Base-by-base conservation (phyloP, 768 basidiomycete species). In the Hortiboletus flavorubellus region DNA sequence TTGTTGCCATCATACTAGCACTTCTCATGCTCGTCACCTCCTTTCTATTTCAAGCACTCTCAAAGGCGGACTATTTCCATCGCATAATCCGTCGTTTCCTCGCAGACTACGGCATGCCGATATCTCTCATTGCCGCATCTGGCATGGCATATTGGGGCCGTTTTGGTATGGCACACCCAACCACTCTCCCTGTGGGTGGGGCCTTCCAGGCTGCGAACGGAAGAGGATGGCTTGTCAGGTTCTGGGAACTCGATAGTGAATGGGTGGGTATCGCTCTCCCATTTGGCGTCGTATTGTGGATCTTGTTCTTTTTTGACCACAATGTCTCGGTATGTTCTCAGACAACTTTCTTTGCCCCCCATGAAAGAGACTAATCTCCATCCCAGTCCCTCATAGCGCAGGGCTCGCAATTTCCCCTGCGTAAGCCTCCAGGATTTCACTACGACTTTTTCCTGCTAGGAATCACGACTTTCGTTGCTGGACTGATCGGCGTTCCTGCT, bases 221-320 rank as follows among this genome's bases (percentile, higher is more conserved):
- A 11, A 76, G 94, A 53, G 72, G 78, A 8, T 98, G 93, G 95
- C 73, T 97, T 0, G 90, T 97, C 11, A 79, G 68, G 31, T 97
- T 96, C 65, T 97, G 93, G 95, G 73, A 93, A 58, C 75, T 97
- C 3, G 86, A 89, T 18, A 85, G 80, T 0, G 91, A 91, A 72
- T 97, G 92, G 89, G 86, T 95, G 4, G 91, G 86, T 11, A 85
- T 92, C 30, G 91, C 93, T 0, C 75, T 94, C 41, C 94, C 93
- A 0, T 97, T 97, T 63, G 95, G 94, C 3, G 70, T 94, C 40
- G 76, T 93, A 21, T 76, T 98, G 6, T 97, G 91, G 84, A 81
- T 96, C 23, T 73, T 97, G 42, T 96, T 98, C 74, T 94, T 94
- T 76, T 97, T 97, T 61, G 93, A 98, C 59, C 91, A 94, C 60